Conservation (phyloP, 2,329 filamentous ascomycete species). For the Exserohilum turcica region DNA sequence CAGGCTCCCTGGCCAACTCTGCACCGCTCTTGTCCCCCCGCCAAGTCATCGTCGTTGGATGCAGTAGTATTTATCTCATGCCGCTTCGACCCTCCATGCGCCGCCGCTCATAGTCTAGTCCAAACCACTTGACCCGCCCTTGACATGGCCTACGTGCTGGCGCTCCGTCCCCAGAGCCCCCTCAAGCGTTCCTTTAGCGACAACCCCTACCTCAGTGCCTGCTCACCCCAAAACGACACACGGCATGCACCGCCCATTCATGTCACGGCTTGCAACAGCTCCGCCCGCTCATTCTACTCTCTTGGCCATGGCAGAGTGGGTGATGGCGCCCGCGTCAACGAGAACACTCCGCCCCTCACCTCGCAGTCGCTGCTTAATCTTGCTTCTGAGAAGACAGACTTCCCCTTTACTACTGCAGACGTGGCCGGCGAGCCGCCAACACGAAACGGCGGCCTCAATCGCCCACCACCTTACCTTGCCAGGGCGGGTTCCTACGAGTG, state of each 20-base stretch:
- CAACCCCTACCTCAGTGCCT: constrained; percentile 44
- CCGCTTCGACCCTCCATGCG: constrained; percentile 28
- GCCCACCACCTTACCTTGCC: constrained; percentile 23
- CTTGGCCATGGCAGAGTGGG: constrained; percentile 29
- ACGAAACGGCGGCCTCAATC: constrained; percentile 25
- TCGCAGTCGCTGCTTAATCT: constrained; percentile 44
- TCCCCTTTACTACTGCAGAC: constrained; percentile 4
- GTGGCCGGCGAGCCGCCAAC: constrained; percentile 28
- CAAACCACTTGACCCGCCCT: constrained; percentile 15
- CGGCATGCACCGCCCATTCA: constrained; percentile 33
- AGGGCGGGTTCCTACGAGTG: constrained; percentile 12
- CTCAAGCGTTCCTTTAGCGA: constrained; percentile 52
- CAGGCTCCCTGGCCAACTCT: constrained; percentile 14
- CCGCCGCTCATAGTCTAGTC: constrained; percentile 34
- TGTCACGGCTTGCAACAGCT: constrained; percentile 40
- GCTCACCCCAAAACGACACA: constrained; percentile 38
- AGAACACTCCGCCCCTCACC: constrained; percentile 42
- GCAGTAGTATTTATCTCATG: constrained; percentile 48
- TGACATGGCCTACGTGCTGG: constrained; percentile 49
- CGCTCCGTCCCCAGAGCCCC: constrained; percentile 47
- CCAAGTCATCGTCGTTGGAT: constrained; percentile 36
- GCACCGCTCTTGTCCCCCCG: constrained; percentile 31
- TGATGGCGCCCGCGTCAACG: constrained; percentile 32
- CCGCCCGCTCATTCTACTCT: constrained; percentile 45
- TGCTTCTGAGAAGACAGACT: constrained; percentile 26